A percentile compares a stretch with the other conserved stretches of the same genome.
Conservation (phyloP, 1,139 yeast species). For the Lipomyces yarrowii region DNA sequence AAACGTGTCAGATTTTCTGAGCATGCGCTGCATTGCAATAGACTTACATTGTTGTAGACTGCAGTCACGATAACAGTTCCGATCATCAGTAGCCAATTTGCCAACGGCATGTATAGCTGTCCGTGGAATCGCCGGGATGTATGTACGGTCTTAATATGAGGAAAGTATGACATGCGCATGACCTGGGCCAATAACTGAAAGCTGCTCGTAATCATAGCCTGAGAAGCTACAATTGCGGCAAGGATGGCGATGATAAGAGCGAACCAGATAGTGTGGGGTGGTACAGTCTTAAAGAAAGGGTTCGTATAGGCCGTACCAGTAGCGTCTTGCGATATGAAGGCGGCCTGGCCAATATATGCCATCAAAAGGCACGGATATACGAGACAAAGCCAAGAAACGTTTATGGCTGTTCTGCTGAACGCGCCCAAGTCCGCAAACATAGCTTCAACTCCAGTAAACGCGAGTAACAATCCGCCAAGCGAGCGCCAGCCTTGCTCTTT, state of each 20-base stretch:
- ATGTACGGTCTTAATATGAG: conserved; percentile 48
- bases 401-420: conserved; percentile 45
- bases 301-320: conserved; percentile 40
- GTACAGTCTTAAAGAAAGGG: conserved; percentile 51
- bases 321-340: conserved; percentile 49
- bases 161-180: conserved; percentile 53
- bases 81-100: conserved; percentile 52
- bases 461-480: conserved; percentile 52
- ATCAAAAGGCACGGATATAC: conserved; percentile 54
- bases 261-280: conserved; percentile 48
- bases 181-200: conserved; percentile 54
- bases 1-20: conserved; percentile 32
- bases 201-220: conserved; percentile 55
- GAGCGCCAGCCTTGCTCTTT: conserved; percentile 49
- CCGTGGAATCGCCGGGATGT: conserved; percentile 48
- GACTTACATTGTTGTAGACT: conserved; percentile 48
- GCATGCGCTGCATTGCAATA: background rate
- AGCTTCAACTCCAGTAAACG: conserved; percentile 58
- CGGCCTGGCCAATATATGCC: conserved; percentile 56
- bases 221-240: conserved; percentile 56
- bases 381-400: conserved; percentile 3
- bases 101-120: conserved; percentile 51
- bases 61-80: conserved; percentile 53
- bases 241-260: conserved; percentile 53
- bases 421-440: conserved; percentile 60